Percentiles rank a stretch among this genome's conserved stretches.
Evolutionary conservation across 495 filamentous ascomycete genomes (phyloP).

Genomic region (Hyaloscypha bicolor): DNA sequence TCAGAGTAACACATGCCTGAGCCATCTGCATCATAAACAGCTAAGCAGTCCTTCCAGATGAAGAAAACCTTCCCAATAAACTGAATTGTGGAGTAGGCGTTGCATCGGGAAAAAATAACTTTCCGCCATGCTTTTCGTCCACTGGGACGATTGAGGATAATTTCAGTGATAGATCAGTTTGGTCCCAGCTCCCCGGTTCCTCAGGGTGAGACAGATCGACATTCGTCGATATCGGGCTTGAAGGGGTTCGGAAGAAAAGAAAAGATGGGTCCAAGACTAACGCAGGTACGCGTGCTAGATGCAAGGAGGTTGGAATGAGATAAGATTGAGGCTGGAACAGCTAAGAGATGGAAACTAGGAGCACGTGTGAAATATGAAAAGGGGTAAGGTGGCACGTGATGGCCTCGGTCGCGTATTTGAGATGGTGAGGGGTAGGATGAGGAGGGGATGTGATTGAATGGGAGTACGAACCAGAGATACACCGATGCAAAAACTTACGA

Average conservation of each 20-base stretch:
- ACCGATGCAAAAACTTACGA: not conserved
- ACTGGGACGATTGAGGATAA: not conserved
- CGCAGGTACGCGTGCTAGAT: not conserved
- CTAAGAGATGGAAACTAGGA: not conserved
- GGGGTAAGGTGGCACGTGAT: not conserved
- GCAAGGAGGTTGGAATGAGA: not conserved
- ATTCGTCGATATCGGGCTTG: not conserved
- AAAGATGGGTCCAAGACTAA: not conserved
- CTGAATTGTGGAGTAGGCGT: not conserved
- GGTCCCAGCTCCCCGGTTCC: not conserved
- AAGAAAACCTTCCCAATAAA: slow-evolving; percentile 1
- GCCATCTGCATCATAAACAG: not conserved
- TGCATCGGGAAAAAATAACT: not conserved
- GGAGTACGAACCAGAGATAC: not conserved
- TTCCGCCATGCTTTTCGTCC: not conserved
- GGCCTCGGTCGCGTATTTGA: not conserved
- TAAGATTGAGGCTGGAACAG: not conserved
- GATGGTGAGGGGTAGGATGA: not conserved
- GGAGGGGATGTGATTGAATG: not conserved
- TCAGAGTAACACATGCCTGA: not conserved
- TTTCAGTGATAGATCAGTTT: not conserved
- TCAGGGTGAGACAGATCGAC: not conserved
- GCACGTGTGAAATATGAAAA: not conserved
- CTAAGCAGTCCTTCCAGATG: not conserved
- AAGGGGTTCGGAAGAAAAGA: not conserved